Percentiles rank a stretch among this genome's conserved stretches.
Evolutionary conservation across 176 grass and related monocot genomes (phyloP).

Genomic region (Typha latifolia): DNA sequence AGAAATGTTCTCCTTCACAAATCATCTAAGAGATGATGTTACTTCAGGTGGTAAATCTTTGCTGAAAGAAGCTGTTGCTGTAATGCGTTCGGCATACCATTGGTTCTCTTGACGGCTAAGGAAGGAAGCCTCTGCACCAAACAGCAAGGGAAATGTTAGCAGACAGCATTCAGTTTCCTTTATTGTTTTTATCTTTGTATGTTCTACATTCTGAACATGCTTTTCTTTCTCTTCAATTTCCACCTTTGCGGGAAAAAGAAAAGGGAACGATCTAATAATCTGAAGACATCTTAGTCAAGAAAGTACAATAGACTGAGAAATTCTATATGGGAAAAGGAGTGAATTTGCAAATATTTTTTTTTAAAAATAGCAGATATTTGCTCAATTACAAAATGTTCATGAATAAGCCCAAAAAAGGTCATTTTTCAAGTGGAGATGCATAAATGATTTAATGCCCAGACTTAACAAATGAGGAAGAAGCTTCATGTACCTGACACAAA

Average conservation of each 20-base stretch:
- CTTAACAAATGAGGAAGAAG: not conserved
- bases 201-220: too few species aligned
- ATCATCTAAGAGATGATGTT: conserved; percentile 36
- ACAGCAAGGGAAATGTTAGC: conserved; percentile 1
- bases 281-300: too few species aligned
- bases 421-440: not conserved
- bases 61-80: conserved; percentile 33
- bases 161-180: not conserved
- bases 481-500: conserved; percentile 76
- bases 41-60: conserved; percentile 26
- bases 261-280: too few species aligned
- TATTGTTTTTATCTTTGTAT: not conserved
- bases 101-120: conserved; percentile 68
- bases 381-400: too few species aligned
- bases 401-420: not conserved
- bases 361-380: too few species aligned
- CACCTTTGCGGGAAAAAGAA: too few species aligned
- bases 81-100: conserved; percentile 82
- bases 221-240: too few species aligned
- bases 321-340: too few species aligned
- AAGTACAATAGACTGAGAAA: too few species aligned
- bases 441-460: not conserved
- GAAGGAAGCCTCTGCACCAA: conserved; percentile 62
- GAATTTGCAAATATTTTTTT: too few species aligned
- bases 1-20: not conserved